These are phyloP conservation scores for Ogataea pilisensis DNA, from an alignment of 805 yeast species.

Conservation along the genomic window DNA sequence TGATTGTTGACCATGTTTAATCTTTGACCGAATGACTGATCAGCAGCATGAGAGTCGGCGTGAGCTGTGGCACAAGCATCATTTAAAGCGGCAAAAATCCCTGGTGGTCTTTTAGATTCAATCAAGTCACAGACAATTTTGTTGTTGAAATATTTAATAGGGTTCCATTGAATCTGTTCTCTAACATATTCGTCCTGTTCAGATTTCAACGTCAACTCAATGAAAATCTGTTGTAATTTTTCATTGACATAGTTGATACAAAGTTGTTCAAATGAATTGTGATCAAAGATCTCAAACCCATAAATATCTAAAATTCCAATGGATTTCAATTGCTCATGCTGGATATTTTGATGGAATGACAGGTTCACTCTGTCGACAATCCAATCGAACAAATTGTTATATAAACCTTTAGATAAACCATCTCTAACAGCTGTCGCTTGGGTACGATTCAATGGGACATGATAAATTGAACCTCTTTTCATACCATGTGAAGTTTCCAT, in stretches of 20 bases:
- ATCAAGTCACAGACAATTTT: constrained; percentile 95
- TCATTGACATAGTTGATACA: constrained; percentile 96
- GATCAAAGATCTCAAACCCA: constrained; percentile 94
- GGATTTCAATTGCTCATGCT: constrained; percentile 40
- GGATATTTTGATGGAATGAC: constrained; percentile 48
- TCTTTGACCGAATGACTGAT: constrained; percentile 91
- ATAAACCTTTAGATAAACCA: constrained; percentile 91
- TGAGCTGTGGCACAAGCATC: constrained; percentile 98
- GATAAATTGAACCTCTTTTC: constrained; percentile 88
- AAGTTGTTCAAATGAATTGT: constrained; percentile 90
- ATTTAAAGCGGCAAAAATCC: constrained; percentile 91
- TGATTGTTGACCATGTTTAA: constrained; percentile 79
- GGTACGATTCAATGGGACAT: constrained; percentile 84
- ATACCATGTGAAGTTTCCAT: constrained; percentile 89
- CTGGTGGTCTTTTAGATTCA: constrained; percentile 93
- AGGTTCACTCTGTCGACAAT: constrained; percentile 86
- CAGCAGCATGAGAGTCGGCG: constrained; percentile 95
- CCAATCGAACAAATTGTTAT: constrained; percentile 93
- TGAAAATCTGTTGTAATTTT: constrained; percentile 93
- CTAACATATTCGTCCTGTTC: constrained; percentile 97
- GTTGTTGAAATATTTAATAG: constrained; percentile 93
- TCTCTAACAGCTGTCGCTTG: constrained; percentile 96
- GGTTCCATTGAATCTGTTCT: constrained; percentile 96
- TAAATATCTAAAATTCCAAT: constrained; percentile 94
- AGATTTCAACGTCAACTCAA: constrained; percentile 90